Percentiles rank a stretch among this genome's conserved stretches.
phyloP scores from a whole-genome alignment of 2,329 filamentous ascomycete species.

The Emydomyces testavorans region DNA sequence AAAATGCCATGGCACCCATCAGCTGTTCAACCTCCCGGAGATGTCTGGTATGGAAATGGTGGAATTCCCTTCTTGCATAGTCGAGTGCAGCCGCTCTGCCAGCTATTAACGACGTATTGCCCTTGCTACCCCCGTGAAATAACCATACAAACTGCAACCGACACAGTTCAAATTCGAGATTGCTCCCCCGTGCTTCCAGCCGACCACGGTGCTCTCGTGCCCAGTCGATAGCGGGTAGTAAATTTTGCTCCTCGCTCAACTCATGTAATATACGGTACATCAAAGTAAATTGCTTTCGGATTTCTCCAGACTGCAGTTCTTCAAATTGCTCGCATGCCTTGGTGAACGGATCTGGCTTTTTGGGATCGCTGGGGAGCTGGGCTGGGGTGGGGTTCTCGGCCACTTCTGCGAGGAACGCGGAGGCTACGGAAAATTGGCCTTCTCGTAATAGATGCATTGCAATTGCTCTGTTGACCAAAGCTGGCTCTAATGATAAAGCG shows the following conservation, averaged over 20 bases:
- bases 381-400: conserved; percentile 35
- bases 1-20: conserved; percentile 67
- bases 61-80: conserved; percentile 67
- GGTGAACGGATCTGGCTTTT: conserved; percentile 29
- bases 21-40: conserved; percentile 69
- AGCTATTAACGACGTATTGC: conserved; percentile 15
- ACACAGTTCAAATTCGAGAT: conserved; percentile 88
- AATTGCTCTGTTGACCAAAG: conserved; percentile 81
- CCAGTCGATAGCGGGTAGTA: conserved; percentile 79
- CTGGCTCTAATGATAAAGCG: conserved; percentile 61
- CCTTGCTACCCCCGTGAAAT: conserved; percentile 51
- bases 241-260: conserved; percentile 57
- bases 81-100: conserved; percentile 47
- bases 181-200: conserved; percentile 73
- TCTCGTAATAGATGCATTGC: conserved; percentile 93
- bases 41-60: conserved; percentile 62
- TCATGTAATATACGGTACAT: conserved; percentile 86
- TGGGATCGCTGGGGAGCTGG: conserved; percentile 22
- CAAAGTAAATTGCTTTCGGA: conserved; percentile 70
- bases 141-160: conserved; percentile 83
- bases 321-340: conserved; percentile 42
- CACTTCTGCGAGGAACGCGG: conserved; percentile 69
- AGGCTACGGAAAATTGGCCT: conserved; percentile 80
- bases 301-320: conserved; percentile 50
- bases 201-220: conserved; percentile 57